Evolutionary conservation across 352 stramenopile species (phyloP).

Genomic region (Globisporangium megalacanthum): DNA sequence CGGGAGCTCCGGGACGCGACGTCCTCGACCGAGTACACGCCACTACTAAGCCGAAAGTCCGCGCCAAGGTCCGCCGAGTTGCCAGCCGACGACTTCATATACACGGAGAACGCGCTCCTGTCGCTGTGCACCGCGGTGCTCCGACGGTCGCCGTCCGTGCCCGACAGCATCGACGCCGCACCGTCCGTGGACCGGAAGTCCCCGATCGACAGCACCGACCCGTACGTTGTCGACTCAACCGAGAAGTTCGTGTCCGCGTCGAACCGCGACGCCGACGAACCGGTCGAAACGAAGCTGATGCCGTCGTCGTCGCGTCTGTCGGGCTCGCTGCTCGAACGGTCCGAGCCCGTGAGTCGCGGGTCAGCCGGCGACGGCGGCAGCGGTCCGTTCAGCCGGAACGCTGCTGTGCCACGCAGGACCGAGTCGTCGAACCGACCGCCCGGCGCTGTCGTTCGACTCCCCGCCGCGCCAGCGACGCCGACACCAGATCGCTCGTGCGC

Average conservation of each 20-base stretch:
- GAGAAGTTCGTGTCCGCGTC: conserved; percentile 5
- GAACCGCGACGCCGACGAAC: conserved; percentile 5
- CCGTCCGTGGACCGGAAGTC: conserved; percentile 18
- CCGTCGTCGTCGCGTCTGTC: not conserved
- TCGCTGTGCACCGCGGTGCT: conserved; percentile 20
- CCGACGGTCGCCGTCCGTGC: not conserved
- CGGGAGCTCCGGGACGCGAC: conserved; percentile 12
- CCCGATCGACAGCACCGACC: conserved; percentile 13
- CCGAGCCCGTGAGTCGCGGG: not conserved
- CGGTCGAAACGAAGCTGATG: conserved; percentile 10
- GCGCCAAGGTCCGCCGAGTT: conserved; percentile 7
- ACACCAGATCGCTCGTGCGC: conserved; percentile 19
- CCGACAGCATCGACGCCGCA: conserved; percentile 5
- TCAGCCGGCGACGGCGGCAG: conserved; percentile 7
- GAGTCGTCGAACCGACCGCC: conserved; percentile 11
- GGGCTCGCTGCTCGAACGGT: conserved; percentile 4
- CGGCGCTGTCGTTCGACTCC: conserved; percentile 7
- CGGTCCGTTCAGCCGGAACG: conserved; percentile 10
- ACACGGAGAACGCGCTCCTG: conserved; percentile 35
- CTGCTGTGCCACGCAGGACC: conserved; percentile 9
- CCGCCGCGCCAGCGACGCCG: conserved; percentile 13
- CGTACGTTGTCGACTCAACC: not conserved
- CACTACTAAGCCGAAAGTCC: conserved; percentile 21
- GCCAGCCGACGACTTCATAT: conserved; percentile 21
- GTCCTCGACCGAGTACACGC: conserved; percentile 19